These are phyloP conservation scores for Amaranthus tricolor DNA, from an alignment of 179 eudicot species.

Conservation along the genomic window DNA sequence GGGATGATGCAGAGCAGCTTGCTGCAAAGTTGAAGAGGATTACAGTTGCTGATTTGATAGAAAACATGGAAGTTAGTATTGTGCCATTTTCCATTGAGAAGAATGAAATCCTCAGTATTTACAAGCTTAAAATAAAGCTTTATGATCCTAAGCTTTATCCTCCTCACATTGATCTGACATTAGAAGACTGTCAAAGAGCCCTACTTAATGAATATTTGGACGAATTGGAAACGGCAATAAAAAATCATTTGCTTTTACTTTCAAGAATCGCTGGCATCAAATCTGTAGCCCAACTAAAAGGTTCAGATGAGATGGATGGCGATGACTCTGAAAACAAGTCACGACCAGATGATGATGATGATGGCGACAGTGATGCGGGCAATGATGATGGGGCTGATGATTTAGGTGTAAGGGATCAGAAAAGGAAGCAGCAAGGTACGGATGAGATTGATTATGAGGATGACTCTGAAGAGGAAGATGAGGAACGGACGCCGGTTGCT, in stretches of 20 bases:
- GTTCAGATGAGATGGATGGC: conserved; percentile 43
- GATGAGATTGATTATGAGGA: conserved; percentile 93
- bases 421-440: conserved; percentile 51
- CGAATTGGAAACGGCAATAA: conserved; percentile 65
- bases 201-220: conserved; percentile 42
- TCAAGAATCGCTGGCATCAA: conserved; percentile 66
- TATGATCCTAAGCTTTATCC: conserved; percentile 50
- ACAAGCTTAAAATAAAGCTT: conserved; percentile 73
- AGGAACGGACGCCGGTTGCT: conserved; percentile 27
- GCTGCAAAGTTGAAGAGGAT: conserved; percentile 68
- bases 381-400: conserved; percentile 54
- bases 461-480: conserved; percentile 40
- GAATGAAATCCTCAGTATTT: conserved; percentile 39
- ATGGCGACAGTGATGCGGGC: conserved; percentile 24
- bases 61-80: conserved; percentile 68
- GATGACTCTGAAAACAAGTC: conserved; percentile 32
- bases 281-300: conserved; percentile 36
- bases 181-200: conserved; percentile 52
- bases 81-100: conserved; percentile 44
- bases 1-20: conserved; percentile 68
- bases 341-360: conserved; percentile 23
- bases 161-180: conserved; percentile 41
- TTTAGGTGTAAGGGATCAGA: conserved; percentile 56
- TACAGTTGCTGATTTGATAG: conserved; percentile 72
- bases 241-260: conserved; percentile 60